Conservation (phyloP, 345 rosid species). For the Ceriops zippeliana region DNA sequence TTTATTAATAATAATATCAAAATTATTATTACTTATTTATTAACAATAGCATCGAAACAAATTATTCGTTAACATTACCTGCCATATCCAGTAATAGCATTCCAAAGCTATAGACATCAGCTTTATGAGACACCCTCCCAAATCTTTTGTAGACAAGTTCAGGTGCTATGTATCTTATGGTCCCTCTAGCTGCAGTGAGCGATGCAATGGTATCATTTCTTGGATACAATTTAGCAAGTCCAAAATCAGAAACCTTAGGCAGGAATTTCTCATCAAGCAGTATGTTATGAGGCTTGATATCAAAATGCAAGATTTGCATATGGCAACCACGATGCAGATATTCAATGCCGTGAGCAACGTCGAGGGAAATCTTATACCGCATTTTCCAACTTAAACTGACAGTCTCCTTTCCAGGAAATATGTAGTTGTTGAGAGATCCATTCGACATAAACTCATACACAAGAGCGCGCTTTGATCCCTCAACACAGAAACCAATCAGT, state of each 20-base stretch:
- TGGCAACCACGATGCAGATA: background rate
- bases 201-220: background rate
- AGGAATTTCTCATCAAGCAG: background rate
- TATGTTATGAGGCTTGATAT: slow-evolving; percentile 13
- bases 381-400: background rate
- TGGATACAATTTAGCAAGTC: slow-evolving; percentile 1
- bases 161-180: slow-evolving; percentile 9
- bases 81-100: slow-evolving; percentile 6
- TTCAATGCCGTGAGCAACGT: slow-evolving; percentile 10
- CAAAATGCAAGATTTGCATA: slow-evolving; percentile 11
- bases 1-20: too few relatives aligned
- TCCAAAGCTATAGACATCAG: background rate
- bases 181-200: slow-evolving; percentile 1
- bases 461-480: slow-evolving; percentile 13
- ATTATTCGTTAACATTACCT: background rate
- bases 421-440: slow-evolving; percentile 2
- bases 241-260: slow-evolving; percentile 1
- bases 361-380: slow-evolving; percentile 4
- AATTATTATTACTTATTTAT: too few relatives aligned
- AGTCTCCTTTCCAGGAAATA: background rate
- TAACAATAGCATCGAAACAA: too few relatives aligned
- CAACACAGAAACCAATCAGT: slow-evolving; percentile 5
- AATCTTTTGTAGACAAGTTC: slow-evolving; percentile 1
- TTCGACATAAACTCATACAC: slow-evolving; percentile 11
- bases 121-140: slow-evolving; percentile 1